These are phyloP conservation scores for Bruguiera parviflora DNA, from an alignment of 345 rosid species.

Conservation along the genomic window DNA sequence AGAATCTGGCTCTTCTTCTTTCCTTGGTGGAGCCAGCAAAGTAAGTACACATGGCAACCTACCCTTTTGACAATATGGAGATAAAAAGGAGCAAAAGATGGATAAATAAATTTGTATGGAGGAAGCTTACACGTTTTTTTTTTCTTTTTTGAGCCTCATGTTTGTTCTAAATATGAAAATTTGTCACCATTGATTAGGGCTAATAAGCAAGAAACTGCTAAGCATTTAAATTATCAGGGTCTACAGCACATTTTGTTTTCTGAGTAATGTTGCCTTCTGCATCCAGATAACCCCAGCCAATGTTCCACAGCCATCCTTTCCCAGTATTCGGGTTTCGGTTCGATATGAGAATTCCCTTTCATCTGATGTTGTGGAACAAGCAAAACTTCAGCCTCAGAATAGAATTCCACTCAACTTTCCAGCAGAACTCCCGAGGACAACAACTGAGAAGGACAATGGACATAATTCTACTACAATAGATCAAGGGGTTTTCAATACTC, in stretches of 20 bases:
- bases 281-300: conserved; percentile 23
- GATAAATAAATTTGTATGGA: not conserved
- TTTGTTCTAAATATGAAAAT: conserved; percentile 1
- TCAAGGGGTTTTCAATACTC: conserved; percentile 36
- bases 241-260: not conserved
- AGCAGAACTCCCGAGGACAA: conserved; percentile 37
- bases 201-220: not conserved
- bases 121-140: not conserved
- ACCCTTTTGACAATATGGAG: not conserved
- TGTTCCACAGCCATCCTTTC: conserved; percentile 48
- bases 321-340: conserved; percentile 40
- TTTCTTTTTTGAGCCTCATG: not conserved
- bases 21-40: conserved; percentile 41
- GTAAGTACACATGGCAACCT: conserved; percentile 30
- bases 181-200: not conserved
- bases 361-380: conserved; percentile 32
- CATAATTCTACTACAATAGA: conserved; percentile 29
- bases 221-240: not conserved
- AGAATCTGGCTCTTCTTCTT: conserved; percentile 48
- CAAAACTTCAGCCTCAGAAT: conserved; percentile 41
- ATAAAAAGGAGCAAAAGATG: not conserved
- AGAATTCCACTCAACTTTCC: conserved; percentile 34
- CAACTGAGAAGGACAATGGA: conserved; percentile 38
- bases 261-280: conserved; percentile 11
- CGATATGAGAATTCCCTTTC: conserved; percentile 51